Base-by-base conservation (phyloP, 371 early-diverging fungal species). In the Rhizomucor miehei region DNA sequence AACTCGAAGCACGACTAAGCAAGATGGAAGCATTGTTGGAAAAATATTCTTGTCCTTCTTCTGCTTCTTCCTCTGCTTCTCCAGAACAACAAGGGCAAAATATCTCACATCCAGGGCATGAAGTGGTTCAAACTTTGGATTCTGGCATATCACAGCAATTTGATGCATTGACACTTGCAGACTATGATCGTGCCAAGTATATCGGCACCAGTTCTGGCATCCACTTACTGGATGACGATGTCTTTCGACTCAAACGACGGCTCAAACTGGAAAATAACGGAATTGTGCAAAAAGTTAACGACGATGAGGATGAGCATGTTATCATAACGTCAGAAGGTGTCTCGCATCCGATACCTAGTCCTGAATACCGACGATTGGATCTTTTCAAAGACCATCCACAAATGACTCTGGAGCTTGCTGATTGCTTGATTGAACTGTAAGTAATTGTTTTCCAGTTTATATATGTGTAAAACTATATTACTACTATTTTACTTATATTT, bases 211-310 rank as follows among this genome's bases (percentile, higher is more conserved):
- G 48, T 24, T 17, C 23, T 36, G 29, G 29, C 8, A 29, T 29
- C 29, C 29, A 29, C 8, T 29, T 29, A 29, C 29, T 29, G 29
- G 29, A 29, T 29, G 29, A 29, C 5, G 29, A 29, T 5, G 29
- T 48, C 4, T 48, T 48, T 14, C 29, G 17, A 35, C 14, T 9
- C 17, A 48, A 48, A 16, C 19, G 36, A 37, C 29, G 35, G 6
- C 48, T 48, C 48, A 37, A 12, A 48, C 37, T 17, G 36, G 35
- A 34, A 19, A 34, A 14, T 17, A 35, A 36, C 35, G 19, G 63
- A 63, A 59, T 65, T 57, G 47, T 72, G 0, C 69, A 77, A 52
- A 73, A 73, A 29, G 23, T 77, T 0, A 73, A 77, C 16, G 54
- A 63, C 4, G 71, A 73, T 9, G 56, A 60, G 16, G 69, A 69